Conservation (phyloP, 352 stramenopile species). For the Phytophthora europaea region DNA sequence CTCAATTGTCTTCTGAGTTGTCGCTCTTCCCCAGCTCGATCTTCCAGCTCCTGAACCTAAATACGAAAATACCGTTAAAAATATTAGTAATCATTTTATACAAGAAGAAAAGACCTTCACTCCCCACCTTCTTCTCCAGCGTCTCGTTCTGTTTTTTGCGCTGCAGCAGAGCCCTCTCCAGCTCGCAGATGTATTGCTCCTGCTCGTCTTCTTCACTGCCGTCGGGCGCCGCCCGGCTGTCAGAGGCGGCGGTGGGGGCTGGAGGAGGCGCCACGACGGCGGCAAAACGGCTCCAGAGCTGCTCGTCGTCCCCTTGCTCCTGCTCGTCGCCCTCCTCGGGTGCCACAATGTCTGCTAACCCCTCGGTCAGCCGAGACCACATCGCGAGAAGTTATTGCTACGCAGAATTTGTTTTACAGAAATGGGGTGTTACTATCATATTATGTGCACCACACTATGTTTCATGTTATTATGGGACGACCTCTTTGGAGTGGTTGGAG, state of each 20-base stretch:
- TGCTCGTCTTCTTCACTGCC: slow-evolving; percentile 64
- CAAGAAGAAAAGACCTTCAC: slow-evolving; percentile 27
- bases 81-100: slow-evolving; percentile 14
- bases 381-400: slow-evolving; percentile 30
- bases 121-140: slow-evolving; percentile 57
- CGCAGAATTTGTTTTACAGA: not conserved
- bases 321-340: slow-evolving; percentile 49
- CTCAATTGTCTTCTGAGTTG: slow-evolving; percentile 27
- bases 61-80: not conserved
- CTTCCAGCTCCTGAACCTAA: slow-evolving; percentile 30
- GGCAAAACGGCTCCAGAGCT: slow-evolving; percentile 53
- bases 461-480: no score
- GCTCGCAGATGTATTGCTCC: slow-evolving; percentile 83
- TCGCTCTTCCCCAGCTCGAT: slow-evolving; percentile 7
- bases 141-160: slow-evolving; percentile 80
- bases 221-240: not conserved
- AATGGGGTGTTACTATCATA: no score
- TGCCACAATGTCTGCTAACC: slow-evolving; percentile 77
- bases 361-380: slow-evolving; percentile 75
- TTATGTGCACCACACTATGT: no score
- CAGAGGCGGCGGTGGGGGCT: not conserved
- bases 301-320: slow-evolving; percentile 34
- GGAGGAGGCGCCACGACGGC: slow-evolving; percentile 59
- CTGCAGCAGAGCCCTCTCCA: slow-evolving; percentile 78
- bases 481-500: no score